Conservation (phyloP, 495 filamentous ascomycete genomes). For the Apiosordaria backusii region DNA sequence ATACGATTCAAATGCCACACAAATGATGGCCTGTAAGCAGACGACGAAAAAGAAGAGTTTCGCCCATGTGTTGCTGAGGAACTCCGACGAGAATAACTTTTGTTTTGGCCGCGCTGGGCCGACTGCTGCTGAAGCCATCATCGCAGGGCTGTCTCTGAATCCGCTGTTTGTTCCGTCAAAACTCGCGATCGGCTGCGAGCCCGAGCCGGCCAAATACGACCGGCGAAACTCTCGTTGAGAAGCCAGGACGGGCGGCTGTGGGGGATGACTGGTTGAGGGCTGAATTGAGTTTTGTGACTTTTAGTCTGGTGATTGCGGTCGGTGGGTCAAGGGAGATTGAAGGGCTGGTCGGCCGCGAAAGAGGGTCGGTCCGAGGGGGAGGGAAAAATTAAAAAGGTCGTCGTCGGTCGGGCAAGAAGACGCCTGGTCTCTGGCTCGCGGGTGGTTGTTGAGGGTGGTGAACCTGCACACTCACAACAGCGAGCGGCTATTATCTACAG, state of each 20-base stretch:
- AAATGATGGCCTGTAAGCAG: slow-evolving; percentile 69
- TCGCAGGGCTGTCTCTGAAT: slow-evolving; percentile 26
- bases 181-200: slow-evolving; percentile 34
- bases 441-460: not conserved
- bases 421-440: not conserved
- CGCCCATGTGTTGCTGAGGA: slow-evolving; percentile 79
- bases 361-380: slow-evolving; percentile 7
- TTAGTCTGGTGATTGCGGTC: slow-evolving; percentile 4
- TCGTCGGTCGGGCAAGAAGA: not conserved
- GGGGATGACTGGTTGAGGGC: slow-evolving; percentile 5
- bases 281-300: not conserved
- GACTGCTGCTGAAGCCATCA: slow-evolving; percentile 23
- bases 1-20: slow-evolving; percentile 81
- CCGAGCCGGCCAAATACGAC: slow-evolving; percentile 38
- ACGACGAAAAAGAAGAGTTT: slow-evolving; percentile 78
- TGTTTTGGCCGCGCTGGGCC: slow-evolving; percentile 40
- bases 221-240: slow-evolving; percentile 37
- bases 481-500: not conserved
- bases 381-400: not conserved
- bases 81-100: slow-evolving; percentile 72
- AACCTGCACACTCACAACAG: not conserved
- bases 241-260: slow-evolving; percentile 36
- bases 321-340: slow-evolving; percentile 24
- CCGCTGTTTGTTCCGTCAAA: slow-evolving; percentile 32
- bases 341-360: slow-evolving; percentile 4